Conservation (phyloP, 2,329 filamentous ascomycete genomes). For the Myriangium duriaei region DNA sequence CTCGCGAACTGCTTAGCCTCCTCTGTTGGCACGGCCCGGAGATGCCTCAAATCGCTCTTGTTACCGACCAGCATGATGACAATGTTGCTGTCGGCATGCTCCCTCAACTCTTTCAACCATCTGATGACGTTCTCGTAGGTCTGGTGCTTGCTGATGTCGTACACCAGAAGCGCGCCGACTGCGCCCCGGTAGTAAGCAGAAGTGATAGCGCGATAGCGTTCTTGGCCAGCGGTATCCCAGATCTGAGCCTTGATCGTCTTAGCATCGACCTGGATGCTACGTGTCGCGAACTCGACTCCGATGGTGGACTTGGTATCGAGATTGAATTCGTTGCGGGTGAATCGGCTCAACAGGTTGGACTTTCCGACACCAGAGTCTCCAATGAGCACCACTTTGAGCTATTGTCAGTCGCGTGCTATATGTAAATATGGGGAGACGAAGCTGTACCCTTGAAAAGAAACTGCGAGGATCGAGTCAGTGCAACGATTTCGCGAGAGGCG, state of each 20-base stretch:
- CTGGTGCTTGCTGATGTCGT: conserved; percentile 99
- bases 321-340: conserved; percentile 99
- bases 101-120: conserved; percentile 97
- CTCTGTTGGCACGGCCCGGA: conserved; percentile 92
- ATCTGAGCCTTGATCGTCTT: conserved; percentile 99
- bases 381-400: conserved; percentile 74
- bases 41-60: conserved; percentile 99
- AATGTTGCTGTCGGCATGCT: conserved; percentile 97
- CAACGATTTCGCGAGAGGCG: conserved; percentile 14
- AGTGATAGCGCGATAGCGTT: conserved; percentile 97
- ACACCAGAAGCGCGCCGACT: conserved; percentile 92
- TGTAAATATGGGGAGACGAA: conserved; percentile 5
- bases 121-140: conserved; percentile 98
- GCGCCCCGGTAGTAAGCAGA: conserved; percentile 98
- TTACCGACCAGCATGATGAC: conserved; percentile 99
- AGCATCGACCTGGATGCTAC: conserved; percentile 95
- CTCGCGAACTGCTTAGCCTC: conserved; percentile 97
- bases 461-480: conserved; percentile 41
- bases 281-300: conserved; percentile 96
- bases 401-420: conserved; percentile 8
- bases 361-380: conserved; percentile 99
- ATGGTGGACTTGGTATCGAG: conserved; percentile 99
- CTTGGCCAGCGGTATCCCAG: conserved; percentile 98
- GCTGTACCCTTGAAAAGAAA: conserved; percentile 98
- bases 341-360: conserved; percentile 98